Evolutionary conservation across 2,329 filamentous ascomycete genomes (phyloP), one percentile per base, ranked within the genome.

Genomic region (Aureobasidium zeae): DNA sequence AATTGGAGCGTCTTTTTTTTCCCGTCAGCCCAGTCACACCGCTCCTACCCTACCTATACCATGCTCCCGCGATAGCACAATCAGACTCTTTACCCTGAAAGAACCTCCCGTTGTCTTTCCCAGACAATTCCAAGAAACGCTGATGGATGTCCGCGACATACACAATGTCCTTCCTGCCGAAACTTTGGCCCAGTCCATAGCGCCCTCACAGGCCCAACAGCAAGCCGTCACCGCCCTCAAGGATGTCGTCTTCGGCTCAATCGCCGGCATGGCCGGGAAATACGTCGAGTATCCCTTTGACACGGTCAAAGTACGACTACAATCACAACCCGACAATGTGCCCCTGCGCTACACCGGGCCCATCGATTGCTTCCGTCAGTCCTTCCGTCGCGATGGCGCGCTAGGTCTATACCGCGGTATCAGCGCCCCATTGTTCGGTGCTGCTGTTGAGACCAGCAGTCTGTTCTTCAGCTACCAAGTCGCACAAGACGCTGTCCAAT

Each of bases 231-330:
- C 91, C 56, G 85, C 86, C 4, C 57, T 89, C 29, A 88, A 94
- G 63, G 88, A 96, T 58, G 77, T 98, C 45, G 59, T 81, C 9
- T 96, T 86, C 62, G 91, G 91, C 60, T 95, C 89, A 47, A 77
- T 88, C 65, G 88, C 89, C 44, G 91, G 91, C 48, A 77, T 93
- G 48, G 80, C 86, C 25, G 89, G 89, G 50, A 98, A 96, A 69
- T 86, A 89, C 62, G 89, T 98, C 59, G 91, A 98, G 63, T 98
- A 95, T 62, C 91, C 91, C 17, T 98, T 98, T 66, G 91, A 98
- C 66, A 98, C 91, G 0, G 81, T 98, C 63, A 98, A 98, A 67
- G 91, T 98, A 48, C 84, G 91, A 29, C 76, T 98, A 9, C 91
- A 98, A 63, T 91, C 89, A n/a, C 89, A 96, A 63, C 85, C 87